phyloP scores from a whole-genome alignment of 225 moss, liverwort and hornwort species.

The Straminergon stramineum region DNA sequence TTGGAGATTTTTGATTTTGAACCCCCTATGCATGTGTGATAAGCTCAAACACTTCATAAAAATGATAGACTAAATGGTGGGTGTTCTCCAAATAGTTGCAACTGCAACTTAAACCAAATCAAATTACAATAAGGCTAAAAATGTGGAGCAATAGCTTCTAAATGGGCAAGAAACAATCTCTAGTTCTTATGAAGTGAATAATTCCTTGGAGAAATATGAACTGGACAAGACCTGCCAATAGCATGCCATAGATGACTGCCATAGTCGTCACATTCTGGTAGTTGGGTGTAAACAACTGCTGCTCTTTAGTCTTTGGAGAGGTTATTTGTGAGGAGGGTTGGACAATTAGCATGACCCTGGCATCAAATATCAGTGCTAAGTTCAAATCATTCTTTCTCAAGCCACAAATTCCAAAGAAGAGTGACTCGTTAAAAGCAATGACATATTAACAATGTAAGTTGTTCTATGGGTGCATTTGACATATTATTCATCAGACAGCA shows the following conservation, averaged over 20 bases:
- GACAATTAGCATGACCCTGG: not conserved
- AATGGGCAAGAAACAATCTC: no score
- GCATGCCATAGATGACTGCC: no score
- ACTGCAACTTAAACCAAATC: no score
- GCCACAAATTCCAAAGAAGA: not conserved
- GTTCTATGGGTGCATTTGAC: not conserved
- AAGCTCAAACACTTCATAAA: not conserved
- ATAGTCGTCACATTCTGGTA: constrained; percentile 66
- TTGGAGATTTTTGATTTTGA: not conserved
- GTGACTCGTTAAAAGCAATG: not conserved
- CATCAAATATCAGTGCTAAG: not conserved
- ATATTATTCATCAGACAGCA: not conserved
- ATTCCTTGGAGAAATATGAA: not conserved
- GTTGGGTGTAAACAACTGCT: constrained; percentile 26
- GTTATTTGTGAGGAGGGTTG: not conserved
- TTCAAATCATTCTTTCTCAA: not conserved
- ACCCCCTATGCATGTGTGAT: no score
- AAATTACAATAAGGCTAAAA: no score
- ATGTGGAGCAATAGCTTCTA: no score
- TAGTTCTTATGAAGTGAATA: no score
- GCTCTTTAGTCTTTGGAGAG: constrained; percentile 17
- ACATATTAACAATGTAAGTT: not conserved
- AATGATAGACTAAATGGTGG: no score
- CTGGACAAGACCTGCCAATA: constrained; percentile 48
- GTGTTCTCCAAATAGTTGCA: no score